These are phyloP conservation scores for Auxenochlorella protothecoides DNA, from an alignment of 139 green algal species.

Conservation along the genomic window DNA sequence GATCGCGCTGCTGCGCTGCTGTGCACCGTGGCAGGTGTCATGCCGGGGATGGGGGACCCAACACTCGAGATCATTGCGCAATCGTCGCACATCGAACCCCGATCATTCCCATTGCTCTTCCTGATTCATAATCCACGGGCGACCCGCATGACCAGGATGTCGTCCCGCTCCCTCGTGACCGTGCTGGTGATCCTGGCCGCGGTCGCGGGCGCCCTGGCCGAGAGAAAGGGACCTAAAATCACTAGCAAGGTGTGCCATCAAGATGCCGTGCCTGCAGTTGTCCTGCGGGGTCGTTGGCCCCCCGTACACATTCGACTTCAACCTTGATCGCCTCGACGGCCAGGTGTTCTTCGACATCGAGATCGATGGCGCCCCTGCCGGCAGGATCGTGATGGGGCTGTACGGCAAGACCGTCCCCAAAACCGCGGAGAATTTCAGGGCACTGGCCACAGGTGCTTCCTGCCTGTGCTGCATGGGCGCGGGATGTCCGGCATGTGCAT, in stretches of 20 bases:
- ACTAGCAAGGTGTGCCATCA: conserved; percentile 15
- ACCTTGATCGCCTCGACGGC: not conserved
- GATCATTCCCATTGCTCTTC: not conserved
- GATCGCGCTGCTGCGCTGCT: no score
- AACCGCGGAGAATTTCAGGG: conserved; percentile 79
- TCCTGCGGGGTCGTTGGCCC: no score
- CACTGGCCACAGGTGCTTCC: conserved; percentile 34
- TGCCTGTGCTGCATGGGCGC: no score
- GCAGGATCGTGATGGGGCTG: conserved; percentile 72
- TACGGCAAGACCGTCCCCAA: conserved; percentile 74
- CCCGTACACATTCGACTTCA: not conserved
- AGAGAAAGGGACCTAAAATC: conserved; percentile 15
- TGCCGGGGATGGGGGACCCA: no score
- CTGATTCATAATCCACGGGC: not conserved
- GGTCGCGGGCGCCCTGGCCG: not conserved
- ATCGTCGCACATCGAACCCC: not conserved
- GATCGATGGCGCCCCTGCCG: conserved; percentile 27
- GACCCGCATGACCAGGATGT: not conserved
- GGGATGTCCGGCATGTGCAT: not conserved
- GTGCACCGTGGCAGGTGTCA: no score
- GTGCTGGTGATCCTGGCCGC: conserved; percentile 9
- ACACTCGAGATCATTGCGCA: not conserved
- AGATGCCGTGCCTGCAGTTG: no score
- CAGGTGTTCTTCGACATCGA: conserved; percentile 21
- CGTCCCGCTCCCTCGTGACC: not conserved